Conservation (phyloP, 306 rosid genomes). For the Prinsepia uniflora region DNA sequence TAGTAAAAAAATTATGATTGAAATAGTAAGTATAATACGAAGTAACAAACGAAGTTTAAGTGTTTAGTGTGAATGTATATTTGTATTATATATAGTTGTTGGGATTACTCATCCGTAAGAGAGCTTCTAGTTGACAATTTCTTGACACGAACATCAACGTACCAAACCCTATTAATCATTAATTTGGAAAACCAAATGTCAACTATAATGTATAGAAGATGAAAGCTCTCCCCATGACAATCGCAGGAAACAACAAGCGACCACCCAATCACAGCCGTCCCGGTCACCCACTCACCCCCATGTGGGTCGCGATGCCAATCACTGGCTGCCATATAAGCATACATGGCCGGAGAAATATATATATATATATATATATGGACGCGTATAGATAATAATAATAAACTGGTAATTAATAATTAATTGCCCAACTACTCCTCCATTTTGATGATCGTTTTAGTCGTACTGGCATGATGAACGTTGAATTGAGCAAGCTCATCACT, state of each 20-base stretch:
- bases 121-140: slow-evolving; percentile 23
- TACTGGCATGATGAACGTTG: not conserved
- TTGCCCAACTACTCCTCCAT: slow-evolving; percentile 24
- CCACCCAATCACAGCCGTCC: slow-evolving; percentile 18
- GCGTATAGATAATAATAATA: too few species aligned
- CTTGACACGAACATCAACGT: not conserved
- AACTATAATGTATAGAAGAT: not conserved
- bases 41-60: too few species aligned
- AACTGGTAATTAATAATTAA: not conserved
- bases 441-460: not conserved
- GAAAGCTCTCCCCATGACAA: not conserved
- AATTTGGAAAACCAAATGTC: not conserved
- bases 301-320: slow-evolving; percentile 25
- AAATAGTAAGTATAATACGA: too few species aligned
- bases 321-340: slow-evolving; percentile 9
- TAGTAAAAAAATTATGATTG: too few species aligned
- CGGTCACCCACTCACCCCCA: slow-evolving; percentile 35
- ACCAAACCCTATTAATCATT: slow-evolving; percentile 17
- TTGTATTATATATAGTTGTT: not conserved
- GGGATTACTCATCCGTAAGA: slow-evolving; percentile 11
- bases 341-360: too few species aligned
- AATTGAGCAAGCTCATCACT: not conserved
- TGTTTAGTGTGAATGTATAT: not conserved
- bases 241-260: slow-evolving; percentile 8
- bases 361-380: too few species aligned